A percentile compares a stretch with the other conserved stretches of the same genome.
phyloP scores from a whole-genome alignment of 805 yeast genomes.

The Kazachstania bromeliacearum region DNA sequence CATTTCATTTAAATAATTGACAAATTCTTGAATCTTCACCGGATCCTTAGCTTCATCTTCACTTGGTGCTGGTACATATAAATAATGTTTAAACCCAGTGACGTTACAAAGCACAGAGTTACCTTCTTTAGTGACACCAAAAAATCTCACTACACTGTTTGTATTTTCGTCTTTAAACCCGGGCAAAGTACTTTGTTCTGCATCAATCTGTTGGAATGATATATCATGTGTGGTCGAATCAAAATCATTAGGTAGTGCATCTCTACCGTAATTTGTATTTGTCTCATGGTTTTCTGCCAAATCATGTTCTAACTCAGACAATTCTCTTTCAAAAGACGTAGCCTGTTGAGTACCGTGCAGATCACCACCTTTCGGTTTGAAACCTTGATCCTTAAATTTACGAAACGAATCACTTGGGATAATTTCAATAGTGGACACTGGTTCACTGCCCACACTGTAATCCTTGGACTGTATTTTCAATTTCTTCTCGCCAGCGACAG shows the following conservation, averaged over 20 bases:
- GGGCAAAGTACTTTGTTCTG: constrained; percentile 65
- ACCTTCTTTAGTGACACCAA: constrained; percentile 87
- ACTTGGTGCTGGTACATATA: constrained; percentile 84
- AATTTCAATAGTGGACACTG: constrained; percentile 28
- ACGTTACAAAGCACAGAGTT: constrained; percentile 85
- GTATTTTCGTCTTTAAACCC: constrained; percentile 31
- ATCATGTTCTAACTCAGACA: constrained; percentile 27
- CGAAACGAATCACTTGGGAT: constrained; percentile 25
- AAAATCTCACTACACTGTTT: constrained; percentile 64
- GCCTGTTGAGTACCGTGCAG: constrained; percentile 15
- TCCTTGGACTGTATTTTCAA: constrained; percentile 23
- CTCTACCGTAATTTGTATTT: constrained; percentile 44
- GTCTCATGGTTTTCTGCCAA: constrained; percentile 15
- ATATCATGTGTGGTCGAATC: constrained; percentile 43
- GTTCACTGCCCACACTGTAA: constrained; percentile 27
- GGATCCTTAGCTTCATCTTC: constrained; percentile 34
- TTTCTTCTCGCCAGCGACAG: constrained; percentile 16
- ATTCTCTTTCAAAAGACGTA: constrained; percentile 25
- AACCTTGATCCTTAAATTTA: constrained; percentile 26
- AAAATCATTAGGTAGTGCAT: constrained; percentile 43
- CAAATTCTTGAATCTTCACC: constrained; percentile 33
- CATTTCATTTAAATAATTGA: constrained; percentile 36
- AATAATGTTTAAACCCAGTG: constrained; percentile 78
- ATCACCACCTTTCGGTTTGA: constrained; percentile 22
- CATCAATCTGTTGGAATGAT: constrained; percentile 86